These are phyloP conservation scores for Boechera retrofracta DNA, from an alignment of 345 rosid species.

Conservation along the genomic window DNA sequence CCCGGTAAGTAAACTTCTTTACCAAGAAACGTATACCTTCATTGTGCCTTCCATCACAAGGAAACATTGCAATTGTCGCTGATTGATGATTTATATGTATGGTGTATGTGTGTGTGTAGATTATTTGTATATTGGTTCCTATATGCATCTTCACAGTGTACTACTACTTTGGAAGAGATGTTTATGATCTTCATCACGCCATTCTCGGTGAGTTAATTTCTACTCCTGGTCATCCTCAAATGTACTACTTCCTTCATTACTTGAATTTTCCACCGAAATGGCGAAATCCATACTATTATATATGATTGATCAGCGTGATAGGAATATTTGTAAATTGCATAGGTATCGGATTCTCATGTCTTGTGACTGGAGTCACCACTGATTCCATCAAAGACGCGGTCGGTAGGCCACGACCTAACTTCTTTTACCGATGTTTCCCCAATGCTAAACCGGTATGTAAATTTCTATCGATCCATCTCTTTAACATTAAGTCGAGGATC, in stretches of 20 bases:
- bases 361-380: slow-evolving; percentile 63
- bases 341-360: slow-evolving; percentile 60
- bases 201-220: slow-evolving; percentile 49
- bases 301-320: background rate
- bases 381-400: slow-evolving; percentile 71
- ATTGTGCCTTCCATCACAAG: slow-evolving; percentile 15
- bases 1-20: slow-evolving; percentile 43
- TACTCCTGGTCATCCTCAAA: background rate
- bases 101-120: slow-evolving; percentile 37
- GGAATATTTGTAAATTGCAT: background rate
- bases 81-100: background rate
- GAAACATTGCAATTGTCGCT: background rate
- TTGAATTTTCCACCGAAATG: background rate
- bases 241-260: background rate
- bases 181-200: slow-evolving; percentile 71
- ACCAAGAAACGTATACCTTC: too few relatives aligned
- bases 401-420: slow-evolving; percentile 71
- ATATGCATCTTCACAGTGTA: slow-evolving; percentile 46
- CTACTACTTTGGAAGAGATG: slow-evolving; percentile 54
- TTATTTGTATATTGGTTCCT: slow-evolving; percentile 54
- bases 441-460: slow-evolving; percentile 55
- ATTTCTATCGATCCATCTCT: slow-evolving; percentile 1
- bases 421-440: slow-evolving; percentile 70
- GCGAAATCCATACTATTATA: background rate
- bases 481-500: background rate